phyloP scores from a whole-genome alignment of 208 protist genomes.

The Herpetomonas tarakana region DNA sequence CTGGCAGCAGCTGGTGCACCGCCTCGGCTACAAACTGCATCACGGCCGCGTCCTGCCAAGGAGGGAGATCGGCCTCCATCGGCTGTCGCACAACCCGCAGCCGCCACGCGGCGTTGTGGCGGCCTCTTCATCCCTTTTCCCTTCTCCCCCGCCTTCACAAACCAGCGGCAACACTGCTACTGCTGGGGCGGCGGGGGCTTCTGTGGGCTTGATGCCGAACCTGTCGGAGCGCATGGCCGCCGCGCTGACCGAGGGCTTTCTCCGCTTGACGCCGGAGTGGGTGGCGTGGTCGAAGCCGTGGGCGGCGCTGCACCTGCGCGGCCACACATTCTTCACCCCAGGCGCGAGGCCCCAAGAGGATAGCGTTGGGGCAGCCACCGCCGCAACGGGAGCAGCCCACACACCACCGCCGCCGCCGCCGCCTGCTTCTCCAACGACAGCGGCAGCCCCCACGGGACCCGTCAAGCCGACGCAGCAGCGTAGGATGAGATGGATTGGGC shows the following conservation, averaged over 20 bases:
- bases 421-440: too few species aligned
- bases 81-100: background rate
- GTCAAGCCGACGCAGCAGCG: too few species aligned
- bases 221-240: conserved; percentile 38
- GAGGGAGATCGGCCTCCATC: conserved; percentile 48
- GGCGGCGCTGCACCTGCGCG: conserved; percentile 45
- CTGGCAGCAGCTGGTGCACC: conserved; percentile 78
- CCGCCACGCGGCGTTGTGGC: background rate
- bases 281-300: conserved; percentile 80
- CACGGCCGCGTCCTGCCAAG: conserved; percentile 44
- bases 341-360: background rate
- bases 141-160: too few species aligned
- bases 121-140: too few species aligned
- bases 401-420: too few species aligned
- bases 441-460: too few species aligned
- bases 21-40: conserved; percentile 65
- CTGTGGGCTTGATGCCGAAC: background rate
- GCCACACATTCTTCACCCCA: conserved; percentile 20
- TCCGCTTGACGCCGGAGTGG: conserved; percentile 67
- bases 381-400: too few species aligned
- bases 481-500: too few species aligned
- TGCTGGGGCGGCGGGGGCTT: too few species aligned
- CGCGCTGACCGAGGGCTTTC: conserved; percentile 46
- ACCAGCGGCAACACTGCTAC: too few species aligned
- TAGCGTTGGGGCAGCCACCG: too few species aligned